Conservation (phyloP, 108 stramenopile species). For the Bacterosira constricta region DNA sequence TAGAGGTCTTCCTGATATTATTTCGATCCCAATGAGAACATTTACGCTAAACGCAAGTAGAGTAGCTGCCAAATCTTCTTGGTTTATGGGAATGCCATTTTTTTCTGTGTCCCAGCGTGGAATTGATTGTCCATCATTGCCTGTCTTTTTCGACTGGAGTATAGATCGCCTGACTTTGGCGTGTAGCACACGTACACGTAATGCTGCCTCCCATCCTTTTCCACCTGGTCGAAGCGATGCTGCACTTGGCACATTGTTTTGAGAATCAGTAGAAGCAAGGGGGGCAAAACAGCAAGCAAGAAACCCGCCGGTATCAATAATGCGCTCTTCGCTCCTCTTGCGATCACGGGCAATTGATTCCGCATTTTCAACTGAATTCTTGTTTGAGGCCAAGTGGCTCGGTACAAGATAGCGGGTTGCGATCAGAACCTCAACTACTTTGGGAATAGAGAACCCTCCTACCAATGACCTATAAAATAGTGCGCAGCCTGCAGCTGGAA, state of each 20-base stretch:
- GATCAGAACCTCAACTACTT: constrained; percentile 71
- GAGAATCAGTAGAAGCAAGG: neutral
- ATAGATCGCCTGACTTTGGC: constrained; percentile 76
- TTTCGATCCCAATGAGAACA: constrained; percentile 72
- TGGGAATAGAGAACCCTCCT: constrained; percentile 80
- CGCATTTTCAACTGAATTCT: neutral
- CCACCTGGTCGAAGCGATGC: constrained; percentile 58
- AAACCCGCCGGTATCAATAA: constrained; percentile 75
- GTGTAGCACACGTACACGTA: constrained; percentile 78
- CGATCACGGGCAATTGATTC: constrained; percentile 15
- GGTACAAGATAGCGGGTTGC: constrained; percentile 74
- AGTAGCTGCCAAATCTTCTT: constrained; percentile 87
- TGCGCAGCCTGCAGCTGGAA: constrained; percentile 56
- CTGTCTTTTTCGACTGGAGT: constrained; percentile 20
- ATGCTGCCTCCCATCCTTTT: constrained; percentile 70
- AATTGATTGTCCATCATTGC: constrained; percentile 10
- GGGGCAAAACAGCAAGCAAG: constrained; percentile 51
- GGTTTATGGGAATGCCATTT: constrained; percentile 83
- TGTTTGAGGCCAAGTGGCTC: constrained; percentile 20
- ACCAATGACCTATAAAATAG: constrained; percentile 76
- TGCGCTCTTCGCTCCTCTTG: constrained; percentile 46
- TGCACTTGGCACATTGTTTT: constrained; percentile 8
- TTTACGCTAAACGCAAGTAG: constrained; percentile 79
- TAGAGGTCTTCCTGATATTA: constrained; percentile 57
- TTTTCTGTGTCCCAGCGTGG: constrained; percentile 54